Base-by-base conservation (phyloP, 202 grass and related monocot species). In the Cymbopogon flexuosus region DNA sequence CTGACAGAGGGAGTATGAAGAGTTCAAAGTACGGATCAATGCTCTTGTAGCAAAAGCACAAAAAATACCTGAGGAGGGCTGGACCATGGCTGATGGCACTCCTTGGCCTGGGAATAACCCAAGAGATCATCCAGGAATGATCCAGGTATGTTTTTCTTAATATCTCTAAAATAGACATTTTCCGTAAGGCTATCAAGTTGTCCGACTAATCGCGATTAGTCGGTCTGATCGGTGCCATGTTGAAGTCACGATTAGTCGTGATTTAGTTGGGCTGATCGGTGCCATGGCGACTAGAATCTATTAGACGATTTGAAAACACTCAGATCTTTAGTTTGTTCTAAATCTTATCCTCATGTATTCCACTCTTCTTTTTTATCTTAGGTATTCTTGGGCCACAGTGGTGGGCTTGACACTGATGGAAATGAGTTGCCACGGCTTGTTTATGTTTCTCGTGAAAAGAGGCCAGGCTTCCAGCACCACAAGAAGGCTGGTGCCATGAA, bases 371-470 rank as follows among this genome's bases (percentile, higher is more conserved):
- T 71, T 13, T 77, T 18, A 84, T 66, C 72, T 15, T 77, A 99
- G 96, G 96, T 99, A 65, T 99, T 95, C 84, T 90, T 99, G 73
- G 96, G 96, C 12, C 92, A 95, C 65, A 95, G 92, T 87, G 96
- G 96, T 68, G 96, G 92, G 61, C 88, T 99, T 84, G 96, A 99
- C 87, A 93, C 92, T 59, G 96, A 99, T 70, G 96, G 96, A 31
- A 99, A 99, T 61, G 96, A 99, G 74, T 75, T 99, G 75, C 96
- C 96, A 71, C 83, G 96, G 43, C 96, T 99, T 64, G 92, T 99
- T 57, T 99, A 99, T 83, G 96, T 99, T 76, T 99, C 96, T 91
- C 96, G 96, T 95, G 96, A 99, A 87, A 99, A 99, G 90, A 86
- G 96, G 64, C 96, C 96, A 78, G 96, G 96, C 6, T 99, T 96